These are phyloP conservation scores for Ophiosphaerella korrae DNA, from an alignment of 2,329 filamentous ascomycete species.

Conservation along the genomic window DNA sequence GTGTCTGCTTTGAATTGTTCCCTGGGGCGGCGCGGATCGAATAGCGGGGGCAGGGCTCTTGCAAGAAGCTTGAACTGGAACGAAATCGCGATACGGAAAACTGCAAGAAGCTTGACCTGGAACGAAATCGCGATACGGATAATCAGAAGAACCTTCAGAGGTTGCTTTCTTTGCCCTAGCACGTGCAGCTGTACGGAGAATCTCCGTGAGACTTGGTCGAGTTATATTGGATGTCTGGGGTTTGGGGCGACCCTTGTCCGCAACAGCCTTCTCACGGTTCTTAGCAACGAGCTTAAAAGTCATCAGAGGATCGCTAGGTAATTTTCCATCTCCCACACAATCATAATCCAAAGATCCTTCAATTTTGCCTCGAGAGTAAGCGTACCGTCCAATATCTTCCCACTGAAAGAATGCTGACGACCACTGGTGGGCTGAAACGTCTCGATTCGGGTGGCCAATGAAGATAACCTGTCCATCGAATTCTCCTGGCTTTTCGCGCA, in stretches of 20 bases:
- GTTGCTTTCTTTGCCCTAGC: neutral
- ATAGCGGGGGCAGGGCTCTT: neutral
- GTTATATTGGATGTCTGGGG: neutral
- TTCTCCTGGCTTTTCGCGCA: conserved; percentile 36
- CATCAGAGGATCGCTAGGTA: conserved; percentile 44
- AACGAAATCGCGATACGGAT: too few relatives aligned
- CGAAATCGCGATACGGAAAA: too few relatives aligned
- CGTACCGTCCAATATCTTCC: conserved; percentile 53
- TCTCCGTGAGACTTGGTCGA: neutral
- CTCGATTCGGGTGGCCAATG: conserved; percentile 54
- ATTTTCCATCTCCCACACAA: conserved; percentile 44
- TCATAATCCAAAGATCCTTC: conserved; percentile 52
- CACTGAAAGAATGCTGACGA: conserved; percentile 47
- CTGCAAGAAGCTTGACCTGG: too few relatives aligned
- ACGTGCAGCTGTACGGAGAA: neutral
- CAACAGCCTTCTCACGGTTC: conserved; percentile 35
- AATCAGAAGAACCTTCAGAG: neutral
- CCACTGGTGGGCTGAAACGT: conserved; percentile 56
- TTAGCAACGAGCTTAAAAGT: conserved; percentile 52
- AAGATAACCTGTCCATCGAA: conserved; percentile 53
- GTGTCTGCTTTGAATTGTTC: conserved; percentile 12
- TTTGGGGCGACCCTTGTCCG: conserved; percentile 13
- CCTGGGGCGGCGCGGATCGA: neutral
- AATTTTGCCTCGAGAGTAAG: conserved; percentile 48
- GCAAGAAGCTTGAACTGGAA: too few relatives aligned